These are phyloP conservation scores for Lachnellula subtilissima DNA, from an alignment of 2,329 filamentous ascomycete genomes.

Conservation along the genomic window DNA sequence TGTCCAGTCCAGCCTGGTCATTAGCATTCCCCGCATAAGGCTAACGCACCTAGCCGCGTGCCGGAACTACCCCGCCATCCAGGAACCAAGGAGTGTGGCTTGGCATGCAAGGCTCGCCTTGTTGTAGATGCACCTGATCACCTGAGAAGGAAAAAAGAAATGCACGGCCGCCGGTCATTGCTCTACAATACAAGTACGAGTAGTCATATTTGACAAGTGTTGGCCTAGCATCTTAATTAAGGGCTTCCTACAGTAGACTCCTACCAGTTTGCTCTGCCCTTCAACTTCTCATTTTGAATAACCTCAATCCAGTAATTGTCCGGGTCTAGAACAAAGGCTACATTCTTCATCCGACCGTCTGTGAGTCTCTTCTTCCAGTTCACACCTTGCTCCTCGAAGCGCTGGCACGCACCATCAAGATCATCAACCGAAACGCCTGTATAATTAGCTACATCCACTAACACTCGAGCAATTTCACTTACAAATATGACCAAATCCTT, in stretches of 20 bases:
- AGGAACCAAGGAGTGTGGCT: conserved; percentile 7
- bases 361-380: conserved; percentile 95
- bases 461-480: conserved; percentile 32
- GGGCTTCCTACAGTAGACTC: neutral
- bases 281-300: conserved; percentile 72
- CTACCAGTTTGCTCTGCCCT: conserved; percentile 31
- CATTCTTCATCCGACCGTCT: conserved; percentile 87
- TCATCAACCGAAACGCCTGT: conserved; percentile 77
- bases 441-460: conserved; percentile 4
- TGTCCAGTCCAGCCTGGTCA: conserved; percentile 2
- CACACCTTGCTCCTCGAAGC: conserved; percentile 76
- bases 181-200: neutral
- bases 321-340: conserved; percentile 86
- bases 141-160: neutral
- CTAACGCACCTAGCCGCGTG: conserved; percentile 3
- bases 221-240: neutral
- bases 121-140: neutral
- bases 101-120: neutral
- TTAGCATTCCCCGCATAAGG: conserved; percentile 10
- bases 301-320: conserved; percentile 73
- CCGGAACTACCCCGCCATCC: conserved; percentile 15
- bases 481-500: conserved; percentile 95
- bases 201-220: neutral
- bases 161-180: neutral
- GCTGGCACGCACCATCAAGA: conserved; percentile 77